Conservation (phyloP, 2,329 filamentous ascomycete genomes). For the Pleomassaria siparia region DNA sequence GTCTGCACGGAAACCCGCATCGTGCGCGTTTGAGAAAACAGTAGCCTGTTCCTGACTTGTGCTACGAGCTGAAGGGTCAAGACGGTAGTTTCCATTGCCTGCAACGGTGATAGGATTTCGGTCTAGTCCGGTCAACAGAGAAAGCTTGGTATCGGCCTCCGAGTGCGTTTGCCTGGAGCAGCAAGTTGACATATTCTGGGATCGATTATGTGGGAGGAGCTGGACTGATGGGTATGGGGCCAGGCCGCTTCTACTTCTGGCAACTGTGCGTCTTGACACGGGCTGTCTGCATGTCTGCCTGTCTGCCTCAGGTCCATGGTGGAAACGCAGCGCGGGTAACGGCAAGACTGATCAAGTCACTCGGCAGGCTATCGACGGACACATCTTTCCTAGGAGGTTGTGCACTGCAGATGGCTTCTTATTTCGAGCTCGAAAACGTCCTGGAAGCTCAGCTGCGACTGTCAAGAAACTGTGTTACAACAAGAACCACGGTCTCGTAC, state of each 20-base stretch:
- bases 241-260: constrained; percentile 5
- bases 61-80: constrained; percentile 7
- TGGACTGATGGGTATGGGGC: constrained; percentile 11
- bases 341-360: constrained; percentile 1
- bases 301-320: constrained; percentile 11
- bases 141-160: constrained; percentile 13
- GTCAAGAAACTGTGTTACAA: constrained; percentile 10
- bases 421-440: background rate
- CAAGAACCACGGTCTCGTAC: constrained; percentile 8
- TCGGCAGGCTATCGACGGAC: background rate
- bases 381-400: background rate
- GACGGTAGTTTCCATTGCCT: constrained; percentile 1
- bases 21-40: constrained; percentile 4
- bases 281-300: too few species aligned
- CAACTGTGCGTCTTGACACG: too few species aligned
- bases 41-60: constrained; percentile 2
- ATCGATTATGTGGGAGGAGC: constrained; percentile 15
- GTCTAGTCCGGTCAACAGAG: constrained; percentile 7
- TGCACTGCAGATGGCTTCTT: background rate
- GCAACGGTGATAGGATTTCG: constrained; percentile 6
- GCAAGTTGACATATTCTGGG: constrained; percentile 2
- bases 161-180: constrained; percentile 13
- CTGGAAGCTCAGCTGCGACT: constrained; percentile 9
- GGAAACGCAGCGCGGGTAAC: background rate
- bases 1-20: constrained; percentile 1